Evolutionary conservation across 176 grass and related monocot genomes (phyloP), one percentile per base, ranked within the genome.

Genomic region (Neostapfia colusana): DNA sequence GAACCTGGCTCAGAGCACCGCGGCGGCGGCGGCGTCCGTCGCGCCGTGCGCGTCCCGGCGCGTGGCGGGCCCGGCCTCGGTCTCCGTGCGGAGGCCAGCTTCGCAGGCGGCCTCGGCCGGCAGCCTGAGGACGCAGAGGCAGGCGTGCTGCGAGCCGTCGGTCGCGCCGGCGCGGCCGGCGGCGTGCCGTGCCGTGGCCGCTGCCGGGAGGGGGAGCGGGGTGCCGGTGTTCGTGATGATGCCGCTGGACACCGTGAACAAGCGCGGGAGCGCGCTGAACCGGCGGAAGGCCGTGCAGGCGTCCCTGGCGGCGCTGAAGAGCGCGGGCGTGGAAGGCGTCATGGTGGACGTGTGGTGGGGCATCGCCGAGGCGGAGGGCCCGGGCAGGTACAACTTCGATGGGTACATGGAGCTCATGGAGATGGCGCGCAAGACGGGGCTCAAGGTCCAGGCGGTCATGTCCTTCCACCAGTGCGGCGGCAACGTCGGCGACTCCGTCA

Each of bases 271-370:
- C 3, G 61, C 45, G 46, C 70, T 97, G 75, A 90, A 90, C 75
- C 62, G 88, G 3, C 76, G 83, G 50, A 90, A 63, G 85, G 85
- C 87, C 67, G 85, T 97, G 87, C 45, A 72, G 79, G 82, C 72
- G 49, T 88, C 88, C 38, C 81, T 97, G 8, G 72, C 81, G 63
- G 89, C 86, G 62, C 79, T 97, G 35, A 86, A 88, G 87, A 81
- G 76, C 78, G 85, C 90, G 13, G 90, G 90, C 27, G 90, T 93
- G 6, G 84, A 87, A 65, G 87, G 89, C 37, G 2, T 92, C 54
- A 90, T 90, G 87, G 89, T 96, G 53, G 93, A 93, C 81, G 90
- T 97, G 42, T 93, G 93, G 93, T 97, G 93, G 93, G 93, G 93
- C 49, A 49, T 93, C 49, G 90, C 58, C 56, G 90, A 97, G 90